Evolutionary conservation across 2,329 filamentous ascomycete species (phyloP).

Genomic region (Trichoderma hamatum): DNA sequence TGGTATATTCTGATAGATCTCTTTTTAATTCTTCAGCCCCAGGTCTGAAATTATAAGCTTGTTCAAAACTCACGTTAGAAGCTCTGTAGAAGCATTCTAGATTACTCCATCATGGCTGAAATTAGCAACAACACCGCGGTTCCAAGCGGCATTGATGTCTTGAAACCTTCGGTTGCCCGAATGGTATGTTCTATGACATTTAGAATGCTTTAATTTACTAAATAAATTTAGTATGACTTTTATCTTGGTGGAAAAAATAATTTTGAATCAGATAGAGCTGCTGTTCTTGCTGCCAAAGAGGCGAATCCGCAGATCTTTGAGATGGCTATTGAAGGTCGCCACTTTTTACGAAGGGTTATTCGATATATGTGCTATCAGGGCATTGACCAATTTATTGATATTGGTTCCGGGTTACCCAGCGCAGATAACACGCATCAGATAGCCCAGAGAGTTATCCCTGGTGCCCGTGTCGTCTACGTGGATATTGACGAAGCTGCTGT

Average conservation of each 20-base stretch:
- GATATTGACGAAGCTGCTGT: constrained; percentile 14
- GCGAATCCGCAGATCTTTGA: constrained; percentile 11
- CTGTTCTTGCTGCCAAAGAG: constrained; percentile 1
- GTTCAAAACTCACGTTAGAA: not conserved
- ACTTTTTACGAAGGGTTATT: constrained; percentile 9
- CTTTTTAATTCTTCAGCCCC: not conserved
- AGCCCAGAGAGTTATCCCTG: constrained; percentile 1
- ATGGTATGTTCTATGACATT: not conserved
- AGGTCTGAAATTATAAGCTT: not conserved
- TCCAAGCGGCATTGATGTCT: constrained; percentile 3
- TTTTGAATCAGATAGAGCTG: constrained; percentile 9
- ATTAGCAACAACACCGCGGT: not conserved
- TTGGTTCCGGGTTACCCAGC: constrained; percentile 7
- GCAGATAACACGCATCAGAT: constrained; percentile 20
- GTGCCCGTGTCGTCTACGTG: constrained; percentile 11
- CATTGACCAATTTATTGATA: constrained; percentile 10
- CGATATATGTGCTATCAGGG: constrained; percentile 18
- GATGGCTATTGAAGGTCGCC: constrained; percentile 11
- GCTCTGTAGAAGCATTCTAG: not conserved
- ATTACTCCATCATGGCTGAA: not conserved
- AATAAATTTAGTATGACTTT: not conserved
- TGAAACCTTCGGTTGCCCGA: constrained; percentile 7
- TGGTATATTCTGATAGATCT: not conserved
- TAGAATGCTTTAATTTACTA: not conserved
- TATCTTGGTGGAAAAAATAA: constrained; percentile 20